Evolutionary conservation across 352 stramenopile genomes (phyloP).

Genomic region (Blastocystis sp.): DNA sequence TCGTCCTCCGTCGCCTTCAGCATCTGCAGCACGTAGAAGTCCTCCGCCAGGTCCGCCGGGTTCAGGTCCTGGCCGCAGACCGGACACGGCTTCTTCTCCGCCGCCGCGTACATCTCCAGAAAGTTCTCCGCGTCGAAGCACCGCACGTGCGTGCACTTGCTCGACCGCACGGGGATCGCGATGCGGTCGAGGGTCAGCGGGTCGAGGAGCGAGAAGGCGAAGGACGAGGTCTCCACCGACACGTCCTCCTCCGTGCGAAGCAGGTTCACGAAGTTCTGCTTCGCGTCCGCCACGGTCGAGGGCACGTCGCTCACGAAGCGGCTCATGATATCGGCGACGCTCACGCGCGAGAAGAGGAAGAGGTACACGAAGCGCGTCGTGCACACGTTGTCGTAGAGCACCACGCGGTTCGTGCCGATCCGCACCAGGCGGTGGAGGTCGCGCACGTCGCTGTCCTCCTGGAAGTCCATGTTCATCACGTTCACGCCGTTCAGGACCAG

Average conservation of each 20-base stretch:
- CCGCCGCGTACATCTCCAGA: conserved; percentile 11
- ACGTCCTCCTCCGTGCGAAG: conserved; percentile 1
- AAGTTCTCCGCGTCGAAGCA: conserved; percentile 39
- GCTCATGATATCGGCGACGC: not conserved
- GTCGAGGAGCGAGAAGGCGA: conserved; percentile 40
- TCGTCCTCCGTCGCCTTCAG: not conserved
- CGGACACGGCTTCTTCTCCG: conserved; percentile 8
- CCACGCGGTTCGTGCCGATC: not conserved
- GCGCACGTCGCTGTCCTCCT: not conserved
- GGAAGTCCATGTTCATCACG: not conserved
- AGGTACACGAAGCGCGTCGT: not conserved
- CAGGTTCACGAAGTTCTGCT: not conserved
- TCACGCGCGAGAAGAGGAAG: not conserved
- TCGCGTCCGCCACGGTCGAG: not conserved
- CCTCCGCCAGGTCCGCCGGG: not conserved
- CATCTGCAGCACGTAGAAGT: conserved; percentile 15
- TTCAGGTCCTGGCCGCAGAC: not conserved
- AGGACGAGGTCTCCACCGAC: not conserved
- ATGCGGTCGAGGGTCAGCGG: conserved; percentile 16
- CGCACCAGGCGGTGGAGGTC: not conserved
- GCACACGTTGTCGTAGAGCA: not conserved
- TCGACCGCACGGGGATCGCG: not conserved
- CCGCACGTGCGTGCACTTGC: conserved; percentile 4
- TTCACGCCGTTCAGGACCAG: conserved; percentile 6
- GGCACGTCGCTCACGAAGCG: not conserved